phyloP scores from a whole-genome alignment of 495 filamentous ascomycete species.

The Penicillium pulvis region DNA sequence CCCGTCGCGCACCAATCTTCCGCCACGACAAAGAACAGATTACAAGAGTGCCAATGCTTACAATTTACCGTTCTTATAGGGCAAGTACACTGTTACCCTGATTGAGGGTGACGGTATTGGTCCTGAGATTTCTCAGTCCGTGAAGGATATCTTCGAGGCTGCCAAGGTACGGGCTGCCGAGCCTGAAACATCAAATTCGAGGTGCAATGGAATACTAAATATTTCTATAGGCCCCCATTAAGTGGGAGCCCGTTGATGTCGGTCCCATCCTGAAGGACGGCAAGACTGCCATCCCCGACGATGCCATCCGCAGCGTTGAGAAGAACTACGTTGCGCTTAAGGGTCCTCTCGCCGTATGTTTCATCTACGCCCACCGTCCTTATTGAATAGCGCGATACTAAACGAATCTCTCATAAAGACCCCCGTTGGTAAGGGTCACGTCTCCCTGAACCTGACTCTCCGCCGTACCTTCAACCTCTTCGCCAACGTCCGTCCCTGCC shows the following conservation, averaged over 20 bases:
- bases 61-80: constrained; percentile 53
- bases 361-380: constrained; percentile 5
- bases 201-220: constrained; percentile 24
- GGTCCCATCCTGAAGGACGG: constrained; percentile 90
- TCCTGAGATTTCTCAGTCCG: constrained; percentile 93
- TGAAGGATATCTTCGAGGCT: constrained; percentile 96
- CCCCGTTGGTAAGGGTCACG: constrained; percentile 96
- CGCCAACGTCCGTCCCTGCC: constrained; percentile 97
- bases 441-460: constrained; percentile 97
- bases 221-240: constrained; percentile 75
- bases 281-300: constrained; percentile 86
- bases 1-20: constrained; percentile 8
- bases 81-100: constrained; percentile 91
- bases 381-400: constrained; percentile 17
- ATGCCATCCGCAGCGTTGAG: constrained; percentile 85
- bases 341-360: constrained; percentile 89
- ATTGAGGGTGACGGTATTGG: constrained; percentile 99
- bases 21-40: constrained; percentile 1
- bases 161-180: constrained; percentile 67
- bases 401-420: constrained; percentile 57
- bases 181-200: constrained; percentile 7
- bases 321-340: constrained; percentile 96
- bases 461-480: constrained; percentile 99
- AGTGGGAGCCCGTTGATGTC: constrained; percentile 97
- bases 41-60: constrained; percentile 12